Base-by-base conservation (phyloP, 2,329 filamentous ascomycete genomes). In the Alternaria gaisen region DNA sequence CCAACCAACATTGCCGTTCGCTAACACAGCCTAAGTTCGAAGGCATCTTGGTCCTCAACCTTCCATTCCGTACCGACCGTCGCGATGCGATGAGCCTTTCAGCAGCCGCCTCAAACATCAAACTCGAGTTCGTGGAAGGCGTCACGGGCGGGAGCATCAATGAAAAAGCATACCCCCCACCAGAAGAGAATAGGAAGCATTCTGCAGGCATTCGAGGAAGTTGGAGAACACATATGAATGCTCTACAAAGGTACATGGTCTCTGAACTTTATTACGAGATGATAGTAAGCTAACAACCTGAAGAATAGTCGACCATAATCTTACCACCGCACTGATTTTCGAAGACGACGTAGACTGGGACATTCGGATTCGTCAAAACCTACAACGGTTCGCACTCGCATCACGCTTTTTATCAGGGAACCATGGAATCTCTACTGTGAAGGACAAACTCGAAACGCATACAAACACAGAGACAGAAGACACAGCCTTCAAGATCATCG, bases 41-140 rank as follows among this genome's bases (percentile, higher is more conserved):
- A 44, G 80, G 84, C 58, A 83, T 87, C 10, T 80, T 86, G 52
- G 83, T 85, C 20, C 80, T 87, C 47, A 85, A 84, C 48, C 79
- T 88, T 3, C 83, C 83, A 0, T 78, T 78, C 10, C 79, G 85
- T 3, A 83, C 80, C 24, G 86, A 87, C 63, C 81, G 84, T 14
- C 80, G 84, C 30, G 84, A 87, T 75, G 79, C 81, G 11, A 82
- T 87, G 71, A 77, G 79, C 0, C 75, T 86, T 7, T 81, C 83
- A 3, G 83, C 83, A 3, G 80, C 81, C 3, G 75, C 84, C 3
- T 84, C 79, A 42, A 80, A 81, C 32, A 72, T 87, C 24, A 72
- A 80, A 3, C 71, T 87, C 41, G 80, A 81, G 1, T 87, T 82
- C 64, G 68, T 85, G 2, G 80, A 84, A 36, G 85, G 84, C 7